phyloP scores from a whole-genome alignment of 495 filamentous ascomycete genomes.

The Hypoxylon intermedium region DNA sequence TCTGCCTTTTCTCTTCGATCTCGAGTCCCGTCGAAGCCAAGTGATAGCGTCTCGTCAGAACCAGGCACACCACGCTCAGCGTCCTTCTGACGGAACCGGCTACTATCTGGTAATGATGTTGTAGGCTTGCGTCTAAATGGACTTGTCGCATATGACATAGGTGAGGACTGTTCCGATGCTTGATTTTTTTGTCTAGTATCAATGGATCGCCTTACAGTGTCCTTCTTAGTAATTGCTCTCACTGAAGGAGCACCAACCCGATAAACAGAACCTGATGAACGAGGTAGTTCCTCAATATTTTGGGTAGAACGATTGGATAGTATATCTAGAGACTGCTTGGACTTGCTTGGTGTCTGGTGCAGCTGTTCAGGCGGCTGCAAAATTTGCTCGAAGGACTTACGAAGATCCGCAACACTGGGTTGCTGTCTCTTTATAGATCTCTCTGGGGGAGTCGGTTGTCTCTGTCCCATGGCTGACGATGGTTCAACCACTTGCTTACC shows the following conservation, averaged over 20 bases:
- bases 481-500: neutral
- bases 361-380: neutral
- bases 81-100: constrained; percentile 1
- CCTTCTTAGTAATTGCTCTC: neutral
- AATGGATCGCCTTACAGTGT: neutral
- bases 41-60: constrained; percentile 17
- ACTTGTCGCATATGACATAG: neutral
- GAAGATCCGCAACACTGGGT: constrained; percentile 48
- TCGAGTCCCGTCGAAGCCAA: neutral
- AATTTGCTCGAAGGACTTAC: constrained; percentile 43
- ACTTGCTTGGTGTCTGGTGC: constrained; percentile 1
- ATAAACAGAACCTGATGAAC: neutral
- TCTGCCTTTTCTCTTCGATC: neutral
- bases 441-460: neutral
- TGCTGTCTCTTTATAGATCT: constrained; percentile 29
- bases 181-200: neutral
- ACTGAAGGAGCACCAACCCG: constrained; percentile 3
- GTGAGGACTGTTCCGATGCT: constrained; percentile 5
- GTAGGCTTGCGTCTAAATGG: neutral
- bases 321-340: neutral
- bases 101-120: constrained; percentile 4
- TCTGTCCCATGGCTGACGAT: neutral
- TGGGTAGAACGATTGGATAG: neutral
- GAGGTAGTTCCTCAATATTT: constrained; percentile 4
- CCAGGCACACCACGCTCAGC: neutral